Evolutionary conservation across 2,329 filamentous ascomycete genomes (phyloP).

Genomic region (Talaromyces sp.): DNA sequence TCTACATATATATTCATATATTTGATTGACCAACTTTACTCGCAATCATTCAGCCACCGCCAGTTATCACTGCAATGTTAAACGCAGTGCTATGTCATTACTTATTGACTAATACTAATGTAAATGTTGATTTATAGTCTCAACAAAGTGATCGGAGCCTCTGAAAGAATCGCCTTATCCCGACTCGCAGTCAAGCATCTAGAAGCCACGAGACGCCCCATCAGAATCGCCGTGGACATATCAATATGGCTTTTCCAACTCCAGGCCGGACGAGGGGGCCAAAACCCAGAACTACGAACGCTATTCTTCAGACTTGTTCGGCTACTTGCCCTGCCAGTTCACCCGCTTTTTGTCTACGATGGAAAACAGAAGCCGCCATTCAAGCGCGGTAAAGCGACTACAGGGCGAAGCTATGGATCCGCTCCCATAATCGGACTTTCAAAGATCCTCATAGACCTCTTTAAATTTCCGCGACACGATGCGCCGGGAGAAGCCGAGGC

Average conservation of each 20-base stretch:
- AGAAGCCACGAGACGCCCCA: conserved; percentile 61
- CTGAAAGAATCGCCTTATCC: conserved; percentile 71
- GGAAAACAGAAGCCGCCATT: conserved; percentile 77
- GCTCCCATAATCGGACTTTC: conserved; percentile 65
- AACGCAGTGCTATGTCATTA: background rate
- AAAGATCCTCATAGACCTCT: conserved; percentile 76
- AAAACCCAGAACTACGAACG: conserved; percentile 83
- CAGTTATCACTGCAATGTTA: background rate
- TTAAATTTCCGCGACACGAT: conserved; percentile 77
- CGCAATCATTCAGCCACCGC: background rate
- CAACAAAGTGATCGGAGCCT: conserved; percentile 80
- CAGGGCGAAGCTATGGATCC: conserved; percentile 49
- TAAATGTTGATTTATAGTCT: conserved; percentile 53
- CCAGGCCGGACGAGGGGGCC: conserved; percentile 77
- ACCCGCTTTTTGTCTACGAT: conserved; percentile 87
- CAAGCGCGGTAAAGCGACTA: conserved; percentile 73
- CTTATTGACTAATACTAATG: conserved; percentile 12
- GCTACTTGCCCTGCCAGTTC: conserved; percentile 68
- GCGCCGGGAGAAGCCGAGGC: conserved; percentile 95
- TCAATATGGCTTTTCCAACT: conserved; percentile 97
- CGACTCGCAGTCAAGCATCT: conserved; percentile 77
- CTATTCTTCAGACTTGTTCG: conserved; percentile 86
- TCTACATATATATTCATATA: background rate
- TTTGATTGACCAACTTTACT: background rate
- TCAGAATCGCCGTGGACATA: conserved; percentile 87